Percentiles rank a stretch among this genome's conserved stretches.
Conservation (phyloP, 225 moss, liverwort and hornwort genomes). For the Polytrichum commune region DNA sequence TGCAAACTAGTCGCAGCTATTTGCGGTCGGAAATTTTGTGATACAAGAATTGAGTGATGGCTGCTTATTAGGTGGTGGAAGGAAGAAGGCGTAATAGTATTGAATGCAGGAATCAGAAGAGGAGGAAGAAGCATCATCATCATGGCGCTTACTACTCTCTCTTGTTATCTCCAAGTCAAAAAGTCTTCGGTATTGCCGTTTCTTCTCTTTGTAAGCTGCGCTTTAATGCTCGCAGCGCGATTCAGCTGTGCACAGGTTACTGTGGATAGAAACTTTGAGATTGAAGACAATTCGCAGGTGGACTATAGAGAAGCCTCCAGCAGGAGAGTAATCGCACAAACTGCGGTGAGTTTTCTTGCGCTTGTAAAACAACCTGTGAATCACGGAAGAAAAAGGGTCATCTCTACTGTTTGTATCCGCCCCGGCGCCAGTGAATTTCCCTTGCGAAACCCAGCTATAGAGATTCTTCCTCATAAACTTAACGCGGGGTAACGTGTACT, state of each 20-base stretch:
- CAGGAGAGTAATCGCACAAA: conserved; percentile 32
- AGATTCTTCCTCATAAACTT: too few relatives aligned
- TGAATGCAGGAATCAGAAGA: conserved; percentile 31
- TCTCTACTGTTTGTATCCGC: too few relatives aligned
- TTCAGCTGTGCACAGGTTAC: conserved; percentile 25
- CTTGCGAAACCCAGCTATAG: too few relatives aligned
- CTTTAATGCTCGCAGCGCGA: conserved; percentile 14
- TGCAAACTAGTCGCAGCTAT: too few relatives aligned
- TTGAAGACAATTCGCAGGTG: neutral
- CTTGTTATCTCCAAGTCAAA: too few relatives aligned
- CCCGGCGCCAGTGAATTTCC: too few relatives aligned
- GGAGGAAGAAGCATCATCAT: neutral
- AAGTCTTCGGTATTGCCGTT: conserved; percentile 9
- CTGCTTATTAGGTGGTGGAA: too few relatives aligned
- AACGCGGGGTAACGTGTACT: too few relatives aligned
- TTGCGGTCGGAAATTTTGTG: too few relatives aligned
- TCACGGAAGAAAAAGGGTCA: too few relatives aligned
- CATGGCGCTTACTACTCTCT: conserved; percentile 16
- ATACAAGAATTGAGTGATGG: too few relatives aligned
- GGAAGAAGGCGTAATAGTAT: neutral
- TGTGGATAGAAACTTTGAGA: conserved; percentile 10
- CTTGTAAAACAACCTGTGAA: too few relatives aligned
- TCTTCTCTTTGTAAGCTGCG: conserved; percentile 23
- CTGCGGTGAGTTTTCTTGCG: conserved; percentile 23
- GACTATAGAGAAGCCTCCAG: conserved; percentile 10